A percentile compares a stretch with the other conserved stretches of the same genome.
phyloP scores from a whole-genome alignment of 2,329 filamentous ascomycete genomes.

The Penicillium sp. region DNA sequence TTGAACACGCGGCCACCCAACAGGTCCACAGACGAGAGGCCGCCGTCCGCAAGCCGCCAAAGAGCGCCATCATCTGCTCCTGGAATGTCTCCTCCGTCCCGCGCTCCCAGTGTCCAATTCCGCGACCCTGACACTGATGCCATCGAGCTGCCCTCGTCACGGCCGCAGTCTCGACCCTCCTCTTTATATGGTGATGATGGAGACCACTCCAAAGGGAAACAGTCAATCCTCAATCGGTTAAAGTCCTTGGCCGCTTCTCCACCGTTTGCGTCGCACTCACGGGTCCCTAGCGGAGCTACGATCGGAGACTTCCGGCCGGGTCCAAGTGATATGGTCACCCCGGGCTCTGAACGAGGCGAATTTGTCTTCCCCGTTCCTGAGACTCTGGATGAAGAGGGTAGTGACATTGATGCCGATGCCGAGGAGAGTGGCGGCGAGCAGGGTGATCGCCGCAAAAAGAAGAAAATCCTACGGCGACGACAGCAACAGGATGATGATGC shows the following conservation, averaged over 20 bases:
- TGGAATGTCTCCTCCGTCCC: conserved; percentile 37
- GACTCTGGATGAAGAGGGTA: conserved; percentile 55
- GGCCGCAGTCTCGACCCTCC: conserved; percentile 57
- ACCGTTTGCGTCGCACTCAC: conserved; percentile 46
- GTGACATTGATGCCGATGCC: conserved; percentile 70
- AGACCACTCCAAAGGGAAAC: conserved; percentile 56
- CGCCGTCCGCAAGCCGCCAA: conserved; percentile 18
- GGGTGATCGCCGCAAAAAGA: conserved; percentile 52
- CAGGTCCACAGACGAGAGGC: conserved; percentile 22
- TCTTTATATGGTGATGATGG: conserved; percentile 59
- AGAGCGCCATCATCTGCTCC: conserved; percentile 23
- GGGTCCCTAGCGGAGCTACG: conserved; percentile 47
- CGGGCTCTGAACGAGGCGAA: conserved; percentile 47
- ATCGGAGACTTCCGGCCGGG: conserved; percentile 39
- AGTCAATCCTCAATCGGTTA: conserved; percentile 71
- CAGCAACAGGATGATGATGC: conserved; percentile 49
- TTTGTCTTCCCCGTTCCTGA: conserved; percentile 53
- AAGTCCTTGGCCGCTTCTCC: conserved; percentile 63
- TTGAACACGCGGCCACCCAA: conserved; percentile 25
- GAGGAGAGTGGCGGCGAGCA: conserved; percentile 82
- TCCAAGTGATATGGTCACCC: conserved; percentile 40
- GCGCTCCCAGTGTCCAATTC: conserved; percentile 71
- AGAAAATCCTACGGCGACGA: conserved; percentile 53
- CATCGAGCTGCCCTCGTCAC: conserved; percentile 49
- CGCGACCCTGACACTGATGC: conserved; percentile 51